phyloP scores from a whole-genome alignment of 139 green algal species.

The Chlamydomonas schloesseri region DNA sequence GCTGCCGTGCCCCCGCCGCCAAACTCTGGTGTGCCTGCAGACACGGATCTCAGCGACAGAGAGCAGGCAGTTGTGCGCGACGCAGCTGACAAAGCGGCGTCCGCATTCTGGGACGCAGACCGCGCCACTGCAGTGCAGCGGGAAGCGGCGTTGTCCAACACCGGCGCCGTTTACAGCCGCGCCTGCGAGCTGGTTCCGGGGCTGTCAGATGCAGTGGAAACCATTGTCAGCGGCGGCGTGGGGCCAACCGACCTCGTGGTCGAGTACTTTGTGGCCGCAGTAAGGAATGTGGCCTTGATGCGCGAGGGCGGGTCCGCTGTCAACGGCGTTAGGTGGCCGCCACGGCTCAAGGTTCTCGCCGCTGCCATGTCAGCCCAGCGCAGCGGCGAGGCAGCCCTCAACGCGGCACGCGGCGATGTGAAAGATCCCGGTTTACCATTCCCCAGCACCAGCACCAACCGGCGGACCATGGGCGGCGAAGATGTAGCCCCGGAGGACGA shows the following conservation, averaged over 20 bases:
- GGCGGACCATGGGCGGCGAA: no score
- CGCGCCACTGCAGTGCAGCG: no score
- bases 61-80: no score
- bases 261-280: neutral
- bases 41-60: no score
- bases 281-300: neutral
- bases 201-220: neutral
- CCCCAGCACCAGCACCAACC: neutral
- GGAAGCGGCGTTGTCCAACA: no score
- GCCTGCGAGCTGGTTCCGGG: neutral
- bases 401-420: neutral
- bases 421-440: neutral
- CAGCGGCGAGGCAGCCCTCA: neutral
- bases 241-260: neutral
- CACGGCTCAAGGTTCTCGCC: neutral
- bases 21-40: no score
- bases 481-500: no score
- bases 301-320: neutral
- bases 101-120: no score
- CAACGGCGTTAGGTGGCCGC: neutral
- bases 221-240: neutral
- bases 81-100: no score
- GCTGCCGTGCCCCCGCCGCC: no score
- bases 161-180: neutral
- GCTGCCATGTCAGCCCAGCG: neutral